Conservation (phyloP, 345 rosid genomes). For the Salix exigua region DNA sequence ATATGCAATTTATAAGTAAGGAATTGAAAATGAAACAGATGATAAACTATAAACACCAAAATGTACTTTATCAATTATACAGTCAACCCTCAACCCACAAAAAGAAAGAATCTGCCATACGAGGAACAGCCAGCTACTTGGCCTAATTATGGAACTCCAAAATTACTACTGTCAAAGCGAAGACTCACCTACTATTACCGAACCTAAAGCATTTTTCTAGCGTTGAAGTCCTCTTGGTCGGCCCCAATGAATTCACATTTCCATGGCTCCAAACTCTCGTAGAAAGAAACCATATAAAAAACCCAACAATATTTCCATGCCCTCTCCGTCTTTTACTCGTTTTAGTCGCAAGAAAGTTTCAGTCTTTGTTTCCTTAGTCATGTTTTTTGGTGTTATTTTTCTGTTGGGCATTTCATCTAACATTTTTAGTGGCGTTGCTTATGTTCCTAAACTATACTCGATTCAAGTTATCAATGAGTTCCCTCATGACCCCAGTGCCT, state of each 20-base stretch:
- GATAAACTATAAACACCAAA: not conserved
- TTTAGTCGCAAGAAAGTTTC: conserved; percentile 34
- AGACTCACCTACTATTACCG: not conserved
- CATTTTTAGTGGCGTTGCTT: not conserved
- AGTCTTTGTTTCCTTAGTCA: conserved; percentile 22
- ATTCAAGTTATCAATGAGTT: conserved; percentile 25
- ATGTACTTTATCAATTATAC: not conserved
- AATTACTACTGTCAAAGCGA: not conserved
- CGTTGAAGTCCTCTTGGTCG: not conserved
- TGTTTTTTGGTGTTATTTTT: not conserved
- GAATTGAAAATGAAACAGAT: too few species aligned
- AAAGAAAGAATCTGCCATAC: not conserved
- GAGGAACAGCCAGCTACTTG: too few species aligned
- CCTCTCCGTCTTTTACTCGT: conserved; percentile 19
- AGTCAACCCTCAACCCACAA: not conserved
- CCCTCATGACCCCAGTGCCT: conserved; percentile 27
- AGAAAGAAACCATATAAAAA: conserved; percentile 25
- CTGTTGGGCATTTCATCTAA: conserved; percentile 18
- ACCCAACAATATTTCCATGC: conserved; percentile 25
- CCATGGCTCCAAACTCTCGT: conserved; percentile 39
- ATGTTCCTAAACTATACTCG: not conserved
- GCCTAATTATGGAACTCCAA: too few species aligned
- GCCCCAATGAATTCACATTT: not conserved
- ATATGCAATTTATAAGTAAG: too few species aligned
- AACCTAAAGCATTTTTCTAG: too few species aligned